phyloP scores from a whole-genome alignment of 441 rosid genomes.

The Aquilaria agallochum region DNA sequence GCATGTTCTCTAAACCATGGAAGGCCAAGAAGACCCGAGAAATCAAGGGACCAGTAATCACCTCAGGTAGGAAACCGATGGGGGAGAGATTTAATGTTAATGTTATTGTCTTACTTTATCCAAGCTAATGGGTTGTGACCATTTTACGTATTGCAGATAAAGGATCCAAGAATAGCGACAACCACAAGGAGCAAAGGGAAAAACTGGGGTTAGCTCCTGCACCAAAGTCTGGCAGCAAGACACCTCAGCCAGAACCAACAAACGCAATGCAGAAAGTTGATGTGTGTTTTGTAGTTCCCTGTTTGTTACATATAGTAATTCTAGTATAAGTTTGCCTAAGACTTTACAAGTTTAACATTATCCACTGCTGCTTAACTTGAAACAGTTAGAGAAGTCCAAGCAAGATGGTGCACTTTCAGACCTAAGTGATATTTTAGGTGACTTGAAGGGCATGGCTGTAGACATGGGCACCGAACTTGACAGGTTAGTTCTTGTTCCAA shows the following conservation, averaged over 20 bases:
- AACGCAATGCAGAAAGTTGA: conserved; percentile 54
- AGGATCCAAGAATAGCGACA: conserved; percentile 34
- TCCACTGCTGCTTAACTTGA: background rate
- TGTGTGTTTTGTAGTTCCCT: conserved; percentile 27
- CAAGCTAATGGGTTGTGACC: background rate
- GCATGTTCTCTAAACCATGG: conserved; percentile 76
- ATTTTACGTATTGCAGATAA: conserved; percentile 27
- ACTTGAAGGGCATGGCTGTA: conserved; percentile 66
- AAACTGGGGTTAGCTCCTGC: conserved; percentile 40
- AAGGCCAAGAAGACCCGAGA: conserved; percentile 61
- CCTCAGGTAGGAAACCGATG: conserved; percentile 21
- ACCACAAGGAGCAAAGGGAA: conserved; percentile 39
- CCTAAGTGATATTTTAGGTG: conserved; percentile 54
- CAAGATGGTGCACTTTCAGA: conserved; percentile 67
- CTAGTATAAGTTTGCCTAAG: background rate
- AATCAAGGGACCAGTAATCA: conserved; percentile 51
- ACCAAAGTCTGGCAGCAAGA: conserved; percentile 30
- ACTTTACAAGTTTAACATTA: background rate
- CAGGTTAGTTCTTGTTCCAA: conserved; percentile 30
- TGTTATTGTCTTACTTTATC: background rate
- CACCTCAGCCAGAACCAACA: conserved; percentile 37
- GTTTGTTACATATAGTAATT: background rate
- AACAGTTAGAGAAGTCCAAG: conserved; percentile 53
- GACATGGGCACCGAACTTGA: conserved; percentile 71
- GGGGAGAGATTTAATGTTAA: background rate